Evolutionary conservation across 176 grass and related monocot genomes (phyloP), one percentile per base, ranked within the genome.

Genomic region (Hordeum marinum): DNA sequence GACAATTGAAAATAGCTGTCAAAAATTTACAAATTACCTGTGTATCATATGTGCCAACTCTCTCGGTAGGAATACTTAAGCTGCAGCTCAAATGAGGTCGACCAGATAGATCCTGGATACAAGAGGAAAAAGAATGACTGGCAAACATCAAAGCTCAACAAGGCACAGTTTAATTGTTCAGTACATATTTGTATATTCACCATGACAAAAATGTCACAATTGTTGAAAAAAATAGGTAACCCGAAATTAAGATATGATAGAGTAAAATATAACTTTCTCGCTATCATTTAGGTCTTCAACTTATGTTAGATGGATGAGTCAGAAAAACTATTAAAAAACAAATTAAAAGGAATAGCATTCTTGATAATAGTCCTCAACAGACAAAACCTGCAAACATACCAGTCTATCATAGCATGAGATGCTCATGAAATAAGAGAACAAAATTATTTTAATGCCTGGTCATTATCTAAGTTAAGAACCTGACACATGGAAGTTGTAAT

Each of bases 1-100:
- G 26, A 26, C 17, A 37, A 29, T 11, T 26, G 37, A 71, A 34
- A 81, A 48, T 8, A 59, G 4, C 9, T 72, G 17, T 9, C 9
- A 2, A 12, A 84, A 50, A 72, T 66, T 62, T 63, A 78, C 8
- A 35, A 76, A 72, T 48, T 69, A 98, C 96, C 93, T 95, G 93
- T 20, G 93, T 95, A 78, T 98, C 96, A 65, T 94, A 95, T 82
- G 83, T 86, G 43, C 96, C 96, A 76, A 94, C 93, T 86, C 93
- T 84, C 34, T 89, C 81, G 50, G 91, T 98, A 63, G 91, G 91
- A 89, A 96, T 98, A 74, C 41, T 90, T 41, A 98, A 85, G 39
- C 85, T 84, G 5, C 76, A 96, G 63, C 90, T 95, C 87, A 98
- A 94, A 92, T 98, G 96, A 76, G 96, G 96, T 41, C 91, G 89